These are phyloP conservation scores for Paecilomyces niveus DNA, from an alignment of 2,329 filamentous ascomycete species.

Conservation along the genomic window DNA sequence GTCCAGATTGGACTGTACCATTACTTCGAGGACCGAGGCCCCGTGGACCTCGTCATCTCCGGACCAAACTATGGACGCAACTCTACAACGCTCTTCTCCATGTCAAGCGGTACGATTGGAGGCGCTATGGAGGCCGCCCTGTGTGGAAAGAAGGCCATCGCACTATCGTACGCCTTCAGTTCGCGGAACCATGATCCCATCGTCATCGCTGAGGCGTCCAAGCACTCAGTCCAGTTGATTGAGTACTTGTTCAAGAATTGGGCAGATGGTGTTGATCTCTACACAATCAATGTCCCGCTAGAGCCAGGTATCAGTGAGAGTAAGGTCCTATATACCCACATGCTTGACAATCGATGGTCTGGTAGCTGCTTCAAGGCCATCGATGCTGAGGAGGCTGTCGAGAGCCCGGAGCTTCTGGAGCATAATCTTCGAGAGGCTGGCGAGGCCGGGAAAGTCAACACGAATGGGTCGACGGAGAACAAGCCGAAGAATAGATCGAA, in stretches of 20 bases:
- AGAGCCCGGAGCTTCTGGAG: constrained; percentile 60
- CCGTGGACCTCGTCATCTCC: constrained; percentile 68
- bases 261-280: constrained; percentile 70
- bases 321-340: constrained; percentile 73
- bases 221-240: constrained; percentile 67
- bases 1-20: constrained; percentile 77
- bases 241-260: constrained; percentile 73
- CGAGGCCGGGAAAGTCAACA: constrained; percentile 29
- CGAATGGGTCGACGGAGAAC: constrained; percentile 14
- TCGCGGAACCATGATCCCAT: constrained; percentile 72
- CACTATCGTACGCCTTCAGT: constrained; percentile 87
- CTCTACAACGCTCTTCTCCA: constrained; percentile 69
- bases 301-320: constrained; percentile 64
- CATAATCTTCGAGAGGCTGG: constrained; percentile 63
- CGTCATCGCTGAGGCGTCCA: constrained; percentile 70
- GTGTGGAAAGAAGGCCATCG: constrained; percentile 64
- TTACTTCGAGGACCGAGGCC: constrained; percentile 65
- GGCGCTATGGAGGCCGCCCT: constrained; percentile 71
- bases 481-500: constrained; percentile 29
- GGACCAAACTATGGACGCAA: constrained; percentile 82
- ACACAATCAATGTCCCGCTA: constrained; percentile 83
- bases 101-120: constrained; percentile 71
- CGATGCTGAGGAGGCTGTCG: constrained; percentile 54
- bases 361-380: constrained; percentile 82
- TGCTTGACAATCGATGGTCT: constrained; percentile 91